Base-by-base conservation (phyloP, 306 rosid species). In the Neltuma alba region DNA sequence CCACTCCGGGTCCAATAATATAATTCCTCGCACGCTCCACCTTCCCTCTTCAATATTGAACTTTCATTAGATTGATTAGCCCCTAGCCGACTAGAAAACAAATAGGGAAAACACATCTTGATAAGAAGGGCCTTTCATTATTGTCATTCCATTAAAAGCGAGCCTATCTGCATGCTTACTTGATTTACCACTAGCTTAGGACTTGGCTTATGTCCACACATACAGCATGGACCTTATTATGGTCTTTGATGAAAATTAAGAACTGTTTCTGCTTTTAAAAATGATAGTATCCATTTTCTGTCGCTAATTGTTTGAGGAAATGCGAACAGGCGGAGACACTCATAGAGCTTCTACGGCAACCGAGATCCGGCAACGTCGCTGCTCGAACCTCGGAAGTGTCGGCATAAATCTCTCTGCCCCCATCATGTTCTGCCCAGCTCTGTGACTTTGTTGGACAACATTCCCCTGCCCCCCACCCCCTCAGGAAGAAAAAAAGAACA, bases 331-430 rank as follows among this genome's bases (percentile, higher is more conserved):
- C 92, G 76, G 99, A 94, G 93, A 89, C 90, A 81, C 63, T 94
- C 62, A 89, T 89, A 80, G 97, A 92, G 84, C 92, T 94, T 85
- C 92, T 94, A 78, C 92, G 97, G 90, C 97, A 86, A 89, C 97
- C 97, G 33, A 94, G 99, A 88, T 89, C 97, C 94, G 86, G 92
- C 90, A 80, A 83, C 69, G 70, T 16, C 84, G 91, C 86, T 78
- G 82, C 81, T 45, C 85, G 85, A 70, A 61, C 85, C 15, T 79
- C 91, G 52, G 87, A 86, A 63, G 83, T 85, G 86, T 80, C 85
- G 33, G 83, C 84, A 25, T 64, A 64, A 79, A 79, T 23, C 47
- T 47, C 75, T 70, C 68, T 45, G 34, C 28, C 77, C 52, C 52
- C 58, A 62, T 47, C 30, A 28, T 74, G 34, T 44, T 69, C 74